These are phyloP conservation scores for Phalaenopsis equestris DNA, from an alignment of 106 monocot genomes.

Conservation along the genomic window DNA sequence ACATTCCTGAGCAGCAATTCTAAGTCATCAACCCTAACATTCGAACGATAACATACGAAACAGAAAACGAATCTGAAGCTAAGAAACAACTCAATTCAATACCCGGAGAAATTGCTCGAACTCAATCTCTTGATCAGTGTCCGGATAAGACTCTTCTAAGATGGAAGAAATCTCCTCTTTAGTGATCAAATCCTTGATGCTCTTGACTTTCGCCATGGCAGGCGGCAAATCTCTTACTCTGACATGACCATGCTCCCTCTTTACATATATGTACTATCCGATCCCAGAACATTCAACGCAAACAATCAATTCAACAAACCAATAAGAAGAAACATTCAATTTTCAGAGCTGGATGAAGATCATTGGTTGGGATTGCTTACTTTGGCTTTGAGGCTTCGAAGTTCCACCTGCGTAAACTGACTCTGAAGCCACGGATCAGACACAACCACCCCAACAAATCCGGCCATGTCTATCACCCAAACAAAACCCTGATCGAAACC, in stretches of 20 bases:
- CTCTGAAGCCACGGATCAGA: constrained; percentile 61
- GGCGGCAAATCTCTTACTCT: constrained; percentile 42
- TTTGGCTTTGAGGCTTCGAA: constrained; percentile 32
- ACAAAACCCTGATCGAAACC: neutral
- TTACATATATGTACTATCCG: constrained; percentile 31
- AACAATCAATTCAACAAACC: neutral
- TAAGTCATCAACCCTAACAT: neutral
- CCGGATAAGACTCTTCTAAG: constrained; percentile 46
- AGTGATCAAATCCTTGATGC: constrained; percentile 38
- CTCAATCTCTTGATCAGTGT: constrained; percentile 48
- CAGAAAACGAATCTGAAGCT: neutral
- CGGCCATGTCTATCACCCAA: constrained; percentile 16
- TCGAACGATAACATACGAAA: neutral
- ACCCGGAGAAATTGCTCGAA: constrained; percentile 82
- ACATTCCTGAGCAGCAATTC: constrained; percentile 33
- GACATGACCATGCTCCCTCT: constrained; percentile 37
- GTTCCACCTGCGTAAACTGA: constrained; percentile 72
- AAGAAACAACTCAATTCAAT: constrained; percentile 1
- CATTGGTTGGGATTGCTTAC: constrained; percentile 18
- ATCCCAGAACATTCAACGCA: constrained; percentile 3
- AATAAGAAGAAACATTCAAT: neutral
- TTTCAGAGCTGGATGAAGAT: neutral
- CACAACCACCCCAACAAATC: constrained; percentile 44
- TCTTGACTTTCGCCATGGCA: constrained; percentile 56
- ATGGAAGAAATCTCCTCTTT: constrained; percentile 49